Evolutionary conservation across 2,329 filamentous ascomycete genomes (phyloP), one percentile per base, ranked within the genome.

Genomic region (Monascus ruber): DNA sequence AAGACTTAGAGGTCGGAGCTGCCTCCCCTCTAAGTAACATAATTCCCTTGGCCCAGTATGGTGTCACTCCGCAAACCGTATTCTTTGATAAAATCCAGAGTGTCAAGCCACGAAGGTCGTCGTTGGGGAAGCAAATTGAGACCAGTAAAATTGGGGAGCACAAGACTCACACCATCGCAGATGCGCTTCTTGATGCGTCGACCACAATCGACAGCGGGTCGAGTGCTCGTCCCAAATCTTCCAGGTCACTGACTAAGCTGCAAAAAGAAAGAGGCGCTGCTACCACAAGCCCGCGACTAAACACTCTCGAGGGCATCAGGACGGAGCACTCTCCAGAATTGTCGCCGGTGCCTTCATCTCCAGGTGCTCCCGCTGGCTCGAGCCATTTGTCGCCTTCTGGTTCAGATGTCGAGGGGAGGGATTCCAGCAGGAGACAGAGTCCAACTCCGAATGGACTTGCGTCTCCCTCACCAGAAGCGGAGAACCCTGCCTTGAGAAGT

Each of bases 141-240:
- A 59, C 42, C 49, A 59, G 38, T 49, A 54, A 26, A 51, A 58
- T 39, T 31, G 45, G 58, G 42, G 41, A 69, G 56, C 42, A 67
- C 63, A 61, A 49, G 6, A 74, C 77, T 4, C 83, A 85, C 49
- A 94, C 87, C 0, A 91, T 96, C 48, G 79, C 85, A 3, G 89
- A 96, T 62, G 91, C 91, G 5, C 69, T 96, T 10, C 70, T 94
- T 26, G 91, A 96, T 60, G 91, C 91, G 5, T 93, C 87, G 1
- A 88, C 85, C 65, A 87, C 83, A 0, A 86, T 91, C 45, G 83
- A 89, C 52, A 79, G 83, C 47, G 43, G 43, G 4, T 69, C 78
- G 1, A 62, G 75, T 5, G 65, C 75, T 33, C 55, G 59, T 33
- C 64, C n/a, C 36, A 67, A 54, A 41, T 56, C 62, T 34, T 50